A percentile compares a stretch with the other conserved stretches of the same genome.
Evolutionary conservation across 179 eudicot species (phyloP).

Genomic region (Sideroxylon spinosum): DNA sequence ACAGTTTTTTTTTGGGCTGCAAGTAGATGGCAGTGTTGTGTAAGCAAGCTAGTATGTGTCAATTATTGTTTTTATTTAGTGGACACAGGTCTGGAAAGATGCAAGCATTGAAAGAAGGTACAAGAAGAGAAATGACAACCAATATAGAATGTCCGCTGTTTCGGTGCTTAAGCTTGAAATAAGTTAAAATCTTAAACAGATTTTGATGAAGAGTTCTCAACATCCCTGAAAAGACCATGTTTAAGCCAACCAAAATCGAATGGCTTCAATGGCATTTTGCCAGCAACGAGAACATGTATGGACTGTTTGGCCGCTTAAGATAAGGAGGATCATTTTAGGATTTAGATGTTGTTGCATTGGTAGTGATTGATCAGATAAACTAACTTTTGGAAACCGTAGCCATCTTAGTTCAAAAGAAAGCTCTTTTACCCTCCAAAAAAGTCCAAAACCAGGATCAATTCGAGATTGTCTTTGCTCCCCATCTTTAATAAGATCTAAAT

Average conservation of each 20-base stretch:
- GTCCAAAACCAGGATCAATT: slow-evolving; percentile 29
- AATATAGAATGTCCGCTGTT: neutral
- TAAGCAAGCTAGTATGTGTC: neutral
- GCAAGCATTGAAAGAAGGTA: neutral
- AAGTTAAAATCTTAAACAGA: neutral
- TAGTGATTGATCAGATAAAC: slow-evolving; percentile 8
- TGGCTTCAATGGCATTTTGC: neutral
- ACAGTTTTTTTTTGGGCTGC: neutral
- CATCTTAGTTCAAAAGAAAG: slow-evolving; percentile 8
- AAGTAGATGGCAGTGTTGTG: neutral
- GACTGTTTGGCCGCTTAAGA: slow-evolving; percentile 9
- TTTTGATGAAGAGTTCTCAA: neutral
- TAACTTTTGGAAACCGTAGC: slow-evolving; percentile 1
- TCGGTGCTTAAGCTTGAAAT: neutral
- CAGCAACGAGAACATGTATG: neutral
- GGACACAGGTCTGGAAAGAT: neutral
- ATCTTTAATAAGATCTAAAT: slow-evolving; percentile 23
- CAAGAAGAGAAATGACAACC: neutral
- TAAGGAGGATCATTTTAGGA: neutral
- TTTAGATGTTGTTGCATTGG: neutral
- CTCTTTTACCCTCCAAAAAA: slow-evolving; percentile 4
- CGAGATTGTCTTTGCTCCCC: slow-evolving; percentile 32
- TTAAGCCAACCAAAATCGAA: slow-evolving; percentile 1
- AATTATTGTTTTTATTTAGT: neutral
- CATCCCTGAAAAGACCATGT: neutral